Percentiles rank a stretch among this genome's conserved stretches.
These are phyloP conservation scores for Trichopus zeylanicus DNA, from an alignment of 116 monocot species.

Conservation along the genomic window DNA sequence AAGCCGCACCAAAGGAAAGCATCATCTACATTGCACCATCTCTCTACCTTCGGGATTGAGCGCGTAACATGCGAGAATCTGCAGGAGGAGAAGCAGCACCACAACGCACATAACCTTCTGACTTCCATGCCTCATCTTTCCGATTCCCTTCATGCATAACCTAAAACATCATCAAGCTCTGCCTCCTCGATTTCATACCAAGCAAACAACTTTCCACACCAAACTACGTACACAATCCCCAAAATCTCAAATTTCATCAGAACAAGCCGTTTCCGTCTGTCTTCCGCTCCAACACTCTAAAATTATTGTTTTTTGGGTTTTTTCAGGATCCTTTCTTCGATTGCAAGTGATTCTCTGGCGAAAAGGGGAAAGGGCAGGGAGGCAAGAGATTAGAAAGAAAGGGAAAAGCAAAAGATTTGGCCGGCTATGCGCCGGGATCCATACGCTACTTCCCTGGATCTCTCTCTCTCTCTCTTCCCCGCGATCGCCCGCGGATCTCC, in stretches of 20 bases:
- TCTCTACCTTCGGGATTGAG: constrained; percentile 50
- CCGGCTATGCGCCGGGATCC: not conserved
- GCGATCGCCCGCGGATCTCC: not conserved
- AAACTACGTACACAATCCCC: not conserved
- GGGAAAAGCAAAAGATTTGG: no score
- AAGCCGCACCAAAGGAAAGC: not conserved
- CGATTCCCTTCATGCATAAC: constrained; percentile 21
- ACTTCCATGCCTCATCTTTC: constrained; percentile 5
- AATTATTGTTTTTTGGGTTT: not conserved
- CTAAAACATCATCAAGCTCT: constrained; percentile 9
- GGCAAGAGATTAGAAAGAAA: no score
- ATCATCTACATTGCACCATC: not conserved
- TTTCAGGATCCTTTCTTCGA: not conserved
- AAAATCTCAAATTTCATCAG: not conserved
- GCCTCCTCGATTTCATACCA: constrained; percentile 2
- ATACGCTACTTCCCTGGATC: not conserved
- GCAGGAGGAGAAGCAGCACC: constrained; percentile 25
- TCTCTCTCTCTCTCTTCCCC: not conserved
- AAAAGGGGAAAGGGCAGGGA: not conserved
- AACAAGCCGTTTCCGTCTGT: no score
- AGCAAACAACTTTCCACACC: not conserved
- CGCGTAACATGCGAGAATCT: constrained; percentile 20
- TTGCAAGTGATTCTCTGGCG: not conserved
- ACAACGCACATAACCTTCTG: constrained; percentile 23
- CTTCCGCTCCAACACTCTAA: no score